Evolutionary conservation across 2,329 filamentous ascomycete species (phyloP).

Genomic region (Coleophoma eucalyptorum): DNA sequence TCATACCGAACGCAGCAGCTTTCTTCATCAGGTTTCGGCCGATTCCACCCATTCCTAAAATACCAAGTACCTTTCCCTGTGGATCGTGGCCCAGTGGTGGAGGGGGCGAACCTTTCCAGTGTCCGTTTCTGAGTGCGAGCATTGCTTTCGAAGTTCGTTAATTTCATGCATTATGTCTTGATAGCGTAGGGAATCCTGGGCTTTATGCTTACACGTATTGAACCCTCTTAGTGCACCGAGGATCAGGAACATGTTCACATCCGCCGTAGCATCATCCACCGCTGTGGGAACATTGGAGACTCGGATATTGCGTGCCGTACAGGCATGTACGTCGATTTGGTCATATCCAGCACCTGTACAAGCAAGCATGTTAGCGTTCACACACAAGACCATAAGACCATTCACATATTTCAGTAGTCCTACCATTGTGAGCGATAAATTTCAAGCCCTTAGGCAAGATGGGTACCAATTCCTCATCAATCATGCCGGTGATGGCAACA

Average conservation of each 20-base stretch:
- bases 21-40: constrained; percentile 74
- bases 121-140: constrained; percentile 57
- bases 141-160: constrained; percentile 39
- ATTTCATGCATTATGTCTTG: too few relatives aligned
- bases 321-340: constrained; percentile 71
- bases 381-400: too few relatives aligned
- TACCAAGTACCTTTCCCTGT: constrained; percentile 73
- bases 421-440: constrained; percentile 60
- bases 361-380: too few relatives aligned
- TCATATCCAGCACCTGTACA: constrained; percentile 75
- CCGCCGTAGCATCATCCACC: constrained; percentile 80
- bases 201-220: constrained; percentile 42
- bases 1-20: constrained; percentile 73
- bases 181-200: too few relatives aligned
- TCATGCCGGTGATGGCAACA: constrained; percentile 57
- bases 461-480: constrained; percentile 68
- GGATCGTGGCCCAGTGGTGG: constrained; percentile 71
- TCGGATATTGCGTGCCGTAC: constrained; percentile 59
- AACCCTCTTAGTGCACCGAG: constrained; percentile 76
- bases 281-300: constrained; percentile 82
- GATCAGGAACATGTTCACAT: constrained; percentile 76
- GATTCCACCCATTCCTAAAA: constrained; percentile 84
- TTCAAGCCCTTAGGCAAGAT: constrained; percentile 48
- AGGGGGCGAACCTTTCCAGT: constrained; percentile 59
- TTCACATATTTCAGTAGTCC: constrained; percentile 8